Evolutionary conservation across 2,329 filamentous ascomycete species (phyloP), one percentile per base, ranked within the genome.

Genomic region (Paraphoma sp.): DNA sequence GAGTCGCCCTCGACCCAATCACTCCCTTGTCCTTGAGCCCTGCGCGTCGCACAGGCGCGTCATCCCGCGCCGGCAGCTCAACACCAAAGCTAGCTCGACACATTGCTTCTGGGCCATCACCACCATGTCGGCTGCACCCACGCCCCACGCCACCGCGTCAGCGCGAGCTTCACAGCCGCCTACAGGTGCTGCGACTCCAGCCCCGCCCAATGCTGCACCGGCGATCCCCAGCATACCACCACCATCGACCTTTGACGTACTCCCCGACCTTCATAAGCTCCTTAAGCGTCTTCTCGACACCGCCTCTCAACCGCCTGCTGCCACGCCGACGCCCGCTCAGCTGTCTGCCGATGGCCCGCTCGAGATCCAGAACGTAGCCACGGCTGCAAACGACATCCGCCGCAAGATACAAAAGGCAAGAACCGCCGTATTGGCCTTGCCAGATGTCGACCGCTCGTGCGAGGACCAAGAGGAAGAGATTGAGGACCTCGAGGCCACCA

Each of bases 401-500:
- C 88, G 93, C 77, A 91, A 92, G 77, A 85, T 98, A 56, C 89
- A 93, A 74, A 89, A 89, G 64, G 93, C 93, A 48, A 84, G 90
- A 48, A 83, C 82, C 33, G 85, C 88, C 65, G 81, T 93, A 50
- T 82, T 83, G 69, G 80, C 81, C 29, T 76, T 95, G 64, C 89
- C 89, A 9, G 91, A 93, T 76, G 86, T 94, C 72, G 80, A 86
- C 16, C 83, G 90, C 51, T 84, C 81, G 5, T 79, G 89, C 12
- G 82, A 82, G 54, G 89, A 92, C 73, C 91, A 94, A 78, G 82
- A 89, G 65, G 83, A 82, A 12, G 91, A 94, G 80, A 89, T 93
- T 17, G 75, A 69, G 38, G 83, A 86, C 64, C 80, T 93, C 45
- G 87, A 92, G 77, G 82, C 80, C 45, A 82, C 84, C 69, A 88